These are phyloP conservation scores for Arthromyces matolae DNA, from an alignment of 768 basidiomycete genomes.

Conservation along the genomic window DNA sequence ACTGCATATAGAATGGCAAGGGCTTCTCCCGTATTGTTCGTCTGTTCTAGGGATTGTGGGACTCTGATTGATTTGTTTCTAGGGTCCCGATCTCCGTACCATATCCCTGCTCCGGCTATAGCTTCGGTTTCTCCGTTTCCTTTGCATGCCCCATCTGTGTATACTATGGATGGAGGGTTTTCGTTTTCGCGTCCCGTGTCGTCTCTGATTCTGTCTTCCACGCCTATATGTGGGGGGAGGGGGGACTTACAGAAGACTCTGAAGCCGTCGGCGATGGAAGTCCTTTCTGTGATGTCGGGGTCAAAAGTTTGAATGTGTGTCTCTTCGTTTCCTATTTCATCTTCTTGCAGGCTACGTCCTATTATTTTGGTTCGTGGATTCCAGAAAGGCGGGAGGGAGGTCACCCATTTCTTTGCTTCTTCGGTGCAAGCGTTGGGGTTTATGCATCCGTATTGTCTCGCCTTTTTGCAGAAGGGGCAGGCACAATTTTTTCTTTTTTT, in stretches of 20 bases:
- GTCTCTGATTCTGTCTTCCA: too few relatives aligned
- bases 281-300: too few relatives aligned
- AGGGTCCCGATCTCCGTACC: constrained; percentile 2
- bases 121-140: background rate
- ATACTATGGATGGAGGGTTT: background rate
- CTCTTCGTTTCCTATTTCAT: too few relatives aligned
- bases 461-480: too few relatives aligned
- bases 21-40: constrained; percentile 20
- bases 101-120: constrained; percentile 17
- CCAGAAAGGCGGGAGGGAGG: background rate
- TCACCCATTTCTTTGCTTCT: background rate
- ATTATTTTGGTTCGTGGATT: too few relatives aligned
- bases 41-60: background rate
- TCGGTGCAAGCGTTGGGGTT: background rate
- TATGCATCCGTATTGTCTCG: background rate
- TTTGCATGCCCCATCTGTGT: constrained; percentile 8
- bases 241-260: too few relatives aligned
- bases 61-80: constrained; percentile 14
- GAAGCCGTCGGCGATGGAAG: background rate
- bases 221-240: too few relatives aligned
- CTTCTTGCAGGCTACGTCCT: too few relatives aligned
- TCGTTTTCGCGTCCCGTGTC: too few relatives aligned
- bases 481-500: too few relatives aligned
- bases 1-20: constrained; percentile 15
- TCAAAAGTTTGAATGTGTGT: too few relatives aligned